Percentiles rank a stretch among this genome's conserved stretches.
Evolutionary conservation across 2,329 filamentous ascomycete species (phyloP).

Genomic region (Cryphonectria carpinicola): DNA sequence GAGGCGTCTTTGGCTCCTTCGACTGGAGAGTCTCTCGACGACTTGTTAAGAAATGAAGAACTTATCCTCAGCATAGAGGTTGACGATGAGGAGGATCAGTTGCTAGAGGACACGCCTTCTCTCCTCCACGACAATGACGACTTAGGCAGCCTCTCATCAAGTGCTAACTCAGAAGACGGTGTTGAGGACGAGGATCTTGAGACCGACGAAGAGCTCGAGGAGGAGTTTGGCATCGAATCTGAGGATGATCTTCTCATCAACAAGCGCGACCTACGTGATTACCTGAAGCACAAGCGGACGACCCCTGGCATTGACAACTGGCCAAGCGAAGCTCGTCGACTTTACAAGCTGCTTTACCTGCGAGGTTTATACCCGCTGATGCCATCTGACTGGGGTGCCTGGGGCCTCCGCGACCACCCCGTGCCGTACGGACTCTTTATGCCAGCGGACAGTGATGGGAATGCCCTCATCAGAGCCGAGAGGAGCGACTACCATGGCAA

Average conservation of each 20-base stretch:
- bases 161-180: not conserved
- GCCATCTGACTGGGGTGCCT: conserved; percentile 36
- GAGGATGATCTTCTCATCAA: conserved; percentile 13
- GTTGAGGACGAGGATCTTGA: conserved; percentile 10
- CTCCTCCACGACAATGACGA: not conserved
- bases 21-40: not conserved
- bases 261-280: conserved; percentile 9
- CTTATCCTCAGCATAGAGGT: conserved; percentile 12
- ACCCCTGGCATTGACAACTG: conserved; percentile 34
- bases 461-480: conserved; percentile 35
- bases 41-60: not conserved
- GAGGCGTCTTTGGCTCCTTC: not conserved
- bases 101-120: not conserved
- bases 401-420: conserved; percentile 40
- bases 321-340: conserved; percentile 38
- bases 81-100: not conserved
- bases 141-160: not conserved
- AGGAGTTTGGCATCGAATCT: conserved; percentile 22
- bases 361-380: conserved; percentile 42
- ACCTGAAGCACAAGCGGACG: conserved; percentile 11
- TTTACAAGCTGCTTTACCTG: conserved; percentile 41
- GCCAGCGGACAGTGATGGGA: conserved; percentile 31
- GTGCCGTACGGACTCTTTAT: conserved; percentile 40
- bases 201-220: conserved; percentile 19
- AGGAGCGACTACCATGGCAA: conserved; percentile 37